phyloP scores from a whole-genome alignment of 768 basidiomycete genomes.

The Mycena crocata region DNA sequence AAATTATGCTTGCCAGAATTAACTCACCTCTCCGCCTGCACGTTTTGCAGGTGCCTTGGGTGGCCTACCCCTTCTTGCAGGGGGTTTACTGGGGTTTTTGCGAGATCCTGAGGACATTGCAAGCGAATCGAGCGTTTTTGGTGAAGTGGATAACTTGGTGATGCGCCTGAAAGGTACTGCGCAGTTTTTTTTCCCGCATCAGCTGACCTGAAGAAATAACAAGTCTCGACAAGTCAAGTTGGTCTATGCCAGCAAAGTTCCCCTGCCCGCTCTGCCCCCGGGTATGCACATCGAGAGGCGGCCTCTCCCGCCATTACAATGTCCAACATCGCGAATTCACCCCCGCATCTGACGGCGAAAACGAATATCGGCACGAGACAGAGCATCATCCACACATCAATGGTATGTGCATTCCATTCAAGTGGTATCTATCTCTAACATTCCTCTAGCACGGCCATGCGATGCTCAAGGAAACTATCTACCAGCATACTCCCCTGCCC shows the following conservation, averaged over 20 bases:
- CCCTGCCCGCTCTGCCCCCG: neutral
- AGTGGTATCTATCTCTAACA: neutral
- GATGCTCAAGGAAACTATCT: neutral
- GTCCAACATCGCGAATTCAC: neutral
- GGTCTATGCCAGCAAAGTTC: too few relatives aligned
- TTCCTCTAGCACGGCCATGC: neutral
- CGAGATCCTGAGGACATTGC: neutral
- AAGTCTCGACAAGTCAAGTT: too few relatives aligned
- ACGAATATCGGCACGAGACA: neutral
- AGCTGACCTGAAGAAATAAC: neutral
- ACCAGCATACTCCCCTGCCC: neutral
- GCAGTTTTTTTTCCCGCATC: neutral
- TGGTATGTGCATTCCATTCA: neutral
- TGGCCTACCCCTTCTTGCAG: too few relatives aligned
- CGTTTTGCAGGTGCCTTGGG: neutral
- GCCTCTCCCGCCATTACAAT: conserved; percentile 3
- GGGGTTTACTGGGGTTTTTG: neutral
- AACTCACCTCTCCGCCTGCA: neutral
- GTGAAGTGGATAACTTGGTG: neutral
- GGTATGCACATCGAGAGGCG: neutral
- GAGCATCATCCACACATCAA: neutral
- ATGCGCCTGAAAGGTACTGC: neutral
- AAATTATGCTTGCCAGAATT: neutral
- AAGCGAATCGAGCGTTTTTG: neutral
- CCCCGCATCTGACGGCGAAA: neutral